phyloP scores from a whole-genome alignment of 2,329 filamentous ascomycete species.

The Aspergillus arachidicola region DNA sequence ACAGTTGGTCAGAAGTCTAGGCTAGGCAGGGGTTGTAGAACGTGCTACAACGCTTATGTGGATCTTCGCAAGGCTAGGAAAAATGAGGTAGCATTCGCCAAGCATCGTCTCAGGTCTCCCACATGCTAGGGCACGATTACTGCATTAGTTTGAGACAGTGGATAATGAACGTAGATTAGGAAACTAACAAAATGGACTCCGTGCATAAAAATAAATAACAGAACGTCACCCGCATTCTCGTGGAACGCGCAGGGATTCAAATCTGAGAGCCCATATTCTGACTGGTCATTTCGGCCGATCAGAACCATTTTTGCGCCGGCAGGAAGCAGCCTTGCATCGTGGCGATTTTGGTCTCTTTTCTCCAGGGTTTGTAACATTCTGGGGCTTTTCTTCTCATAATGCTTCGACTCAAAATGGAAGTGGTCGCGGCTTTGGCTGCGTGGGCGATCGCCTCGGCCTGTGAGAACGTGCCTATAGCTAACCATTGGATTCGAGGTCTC shows the following conservation, averaged over 20 bases:
- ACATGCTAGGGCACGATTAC: not conserved
- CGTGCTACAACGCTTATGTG: not conserved
- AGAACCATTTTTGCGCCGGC: not conserved
- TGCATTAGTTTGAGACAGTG: slow-evolving; percentile 3
- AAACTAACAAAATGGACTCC: not conserved
- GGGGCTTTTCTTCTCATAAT: not conserved
- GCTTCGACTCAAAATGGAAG: slow-evolving; percentile 14
- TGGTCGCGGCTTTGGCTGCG: slow-evolving; percentile 27
- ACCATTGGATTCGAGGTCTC: not conserved
- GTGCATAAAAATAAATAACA: not conserved
- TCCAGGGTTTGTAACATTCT: not conserved
- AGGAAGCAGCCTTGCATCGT: not conserved
- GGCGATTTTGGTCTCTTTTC: not conserved
- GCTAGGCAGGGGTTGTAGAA: not conserved
- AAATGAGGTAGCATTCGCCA: not conserved
- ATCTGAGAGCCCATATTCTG: not conserved
- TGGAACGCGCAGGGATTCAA: not conserved
- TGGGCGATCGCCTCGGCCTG: slow-evolving; percentile 24
- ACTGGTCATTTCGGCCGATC: not conserved
- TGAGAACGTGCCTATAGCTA: not conserved
- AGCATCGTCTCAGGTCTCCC: not conserved
- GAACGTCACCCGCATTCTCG: not conserved
- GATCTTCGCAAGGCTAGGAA: not conserved
- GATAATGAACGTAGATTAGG: not conserved
- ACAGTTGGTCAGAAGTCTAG: too few relatives aligned